phyloP scores from a whole-genome alignment of 768 basidiomycete genomes.

The Tulasnella sp. region DNA sequence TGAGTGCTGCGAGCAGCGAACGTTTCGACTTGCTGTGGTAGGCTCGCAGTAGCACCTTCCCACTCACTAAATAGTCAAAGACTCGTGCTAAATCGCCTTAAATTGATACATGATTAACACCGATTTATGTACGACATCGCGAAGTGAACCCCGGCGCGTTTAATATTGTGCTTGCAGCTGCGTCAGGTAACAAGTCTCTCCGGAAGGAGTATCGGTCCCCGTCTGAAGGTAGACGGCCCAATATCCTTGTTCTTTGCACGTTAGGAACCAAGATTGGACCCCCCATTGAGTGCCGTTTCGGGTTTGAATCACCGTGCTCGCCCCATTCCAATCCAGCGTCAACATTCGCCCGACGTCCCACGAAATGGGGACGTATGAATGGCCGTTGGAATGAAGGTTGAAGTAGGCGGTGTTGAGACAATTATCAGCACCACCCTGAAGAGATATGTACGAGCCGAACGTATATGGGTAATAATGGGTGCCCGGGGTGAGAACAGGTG shows the following conservation, averaged over 20 bases:
- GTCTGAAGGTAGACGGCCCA: background rate
- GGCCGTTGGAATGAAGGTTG: background rate
- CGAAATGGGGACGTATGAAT: background rate
- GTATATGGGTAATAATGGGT: background rate
- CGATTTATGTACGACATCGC: background rate
- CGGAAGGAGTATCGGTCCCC: background rate
- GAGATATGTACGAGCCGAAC: background rate
- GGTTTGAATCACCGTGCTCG: background rate
- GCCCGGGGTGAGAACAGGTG: background rate
- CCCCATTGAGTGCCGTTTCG: background rate
- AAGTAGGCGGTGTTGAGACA: slow-evolving; percentile 1
- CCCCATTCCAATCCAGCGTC: background rate
- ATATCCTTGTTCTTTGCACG: background rate
- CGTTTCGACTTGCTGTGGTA: too few relatives aligned
- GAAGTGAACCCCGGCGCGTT: background rate
- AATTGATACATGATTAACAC: background rate
- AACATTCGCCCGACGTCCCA: background rate
- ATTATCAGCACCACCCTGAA: background rate
- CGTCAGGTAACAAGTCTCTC: background rate
- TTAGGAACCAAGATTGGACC: background rate
- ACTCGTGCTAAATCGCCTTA: background rate
- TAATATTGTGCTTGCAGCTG: background rate
- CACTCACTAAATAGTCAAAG: too few relatives aligned
- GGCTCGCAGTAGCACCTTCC: too few relatives aligned
- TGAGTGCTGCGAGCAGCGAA: too few relatives aligned